Conservation (phyloP, 495 filamentous ascomycete genomes). For the Xylaria grammica region DNA sequence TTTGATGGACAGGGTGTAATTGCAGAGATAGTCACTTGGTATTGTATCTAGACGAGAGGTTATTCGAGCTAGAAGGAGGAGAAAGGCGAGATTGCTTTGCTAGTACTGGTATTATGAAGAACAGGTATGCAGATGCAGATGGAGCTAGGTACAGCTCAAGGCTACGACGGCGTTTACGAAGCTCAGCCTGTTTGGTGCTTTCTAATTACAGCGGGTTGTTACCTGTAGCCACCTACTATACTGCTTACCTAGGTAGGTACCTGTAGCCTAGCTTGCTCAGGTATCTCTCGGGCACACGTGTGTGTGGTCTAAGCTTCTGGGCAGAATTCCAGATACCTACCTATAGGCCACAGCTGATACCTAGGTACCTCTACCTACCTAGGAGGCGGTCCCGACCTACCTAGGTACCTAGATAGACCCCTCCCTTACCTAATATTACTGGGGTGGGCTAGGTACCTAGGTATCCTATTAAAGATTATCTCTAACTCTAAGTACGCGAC, state of each 20-base stretch:
- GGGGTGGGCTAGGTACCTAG: not conserved
- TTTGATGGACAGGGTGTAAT: constrained; percentile 2
- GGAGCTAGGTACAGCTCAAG: constrained; percentile 39
- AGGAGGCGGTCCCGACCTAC: not conserved
- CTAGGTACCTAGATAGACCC: not conserved
- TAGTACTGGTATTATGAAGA: constrained; percentile 17
- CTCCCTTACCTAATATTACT: too few species aligned
- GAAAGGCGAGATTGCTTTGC: constrained; percentile 27
- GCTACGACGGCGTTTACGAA: constrained; percentile 41
- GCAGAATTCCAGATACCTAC: too few species aligned
- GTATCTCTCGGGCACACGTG: too few species aligned
- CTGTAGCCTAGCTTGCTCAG: too few species aligned
- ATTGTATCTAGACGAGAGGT: constrained; percentile 1
- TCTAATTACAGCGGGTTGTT: too few species aligned
- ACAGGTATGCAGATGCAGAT: constrained; percentile 25
- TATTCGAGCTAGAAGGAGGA: constrained; percentile 2
- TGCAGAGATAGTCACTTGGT: not conserved
- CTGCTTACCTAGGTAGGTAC: not conserved
- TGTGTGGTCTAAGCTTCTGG: too few species aligned
- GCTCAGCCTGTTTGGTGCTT: constrained; percentile 18
- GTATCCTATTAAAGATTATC: too few species aligned
- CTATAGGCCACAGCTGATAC: too few species aligned
- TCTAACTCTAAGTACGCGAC: constrained; percentile 12
- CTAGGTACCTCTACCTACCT: not conserved
- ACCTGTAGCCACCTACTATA: too few species aligned